Evolutionary conservation across 345 rosid species (phyloP), one percentile per base, ranked within the genome.

Genomic region (Acer saccharum): DNA sequence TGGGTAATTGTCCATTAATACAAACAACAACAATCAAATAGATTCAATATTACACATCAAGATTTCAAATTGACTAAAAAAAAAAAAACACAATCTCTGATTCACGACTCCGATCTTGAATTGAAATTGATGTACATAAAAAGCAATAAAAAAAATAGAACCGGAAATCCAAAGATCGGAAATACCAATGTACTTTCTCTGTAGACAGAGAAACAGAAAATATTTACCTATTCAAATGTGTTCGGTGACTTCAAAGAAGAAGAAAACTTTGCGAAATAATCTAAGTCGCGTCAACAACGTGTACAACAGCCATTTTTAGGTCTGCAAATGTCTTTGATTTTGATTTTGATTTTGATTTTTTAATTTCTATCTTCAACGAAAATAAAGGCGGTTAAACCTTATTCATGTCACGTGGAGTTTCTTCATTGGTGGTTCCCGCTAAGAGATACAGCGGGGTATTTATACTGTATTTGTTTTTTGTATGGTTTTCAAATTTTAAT

Each of bases 1-100:
- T 4, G 94, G 89, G 76, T 92, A 62, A 82, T 85, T 84, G 74
- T 84, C 89, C 89, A 87, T 87, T 54, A 52, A 39, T 14, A 20
- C 35, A 52, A 29, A 65, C 73, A 63, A 41, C 27, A 13, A 52
- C 27, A 13, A 46, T 48, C 5, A 71, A 11, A 73, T 67, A 58
- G 10, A 70, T 17, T 44, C 50, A 12, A 78, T n/a, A 12, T 66
- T 18, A 18, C 52, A 71, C 60, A 73, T 35, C 55, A 17, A 46
- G 6, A 67, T 2, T 23, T 21, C 60, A 21, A 25, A 63, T 3
- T 50, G 41, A 6, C 6, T 7, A 11, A 43, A 20, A 6, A 0
- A n/a, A 61, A 48, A 61, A 43, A 12, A 7, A 18, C 50, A 13
- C 23, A 54, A 13, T 60, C 25, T 52, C 58, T 54, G n/a, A 54